Evolutionary conservation across 2,329 filamentous ascomycete species (phyloP), one percentile per base, ranked within the genome.

Genomic region (Aspergillus sp.): DNA sequence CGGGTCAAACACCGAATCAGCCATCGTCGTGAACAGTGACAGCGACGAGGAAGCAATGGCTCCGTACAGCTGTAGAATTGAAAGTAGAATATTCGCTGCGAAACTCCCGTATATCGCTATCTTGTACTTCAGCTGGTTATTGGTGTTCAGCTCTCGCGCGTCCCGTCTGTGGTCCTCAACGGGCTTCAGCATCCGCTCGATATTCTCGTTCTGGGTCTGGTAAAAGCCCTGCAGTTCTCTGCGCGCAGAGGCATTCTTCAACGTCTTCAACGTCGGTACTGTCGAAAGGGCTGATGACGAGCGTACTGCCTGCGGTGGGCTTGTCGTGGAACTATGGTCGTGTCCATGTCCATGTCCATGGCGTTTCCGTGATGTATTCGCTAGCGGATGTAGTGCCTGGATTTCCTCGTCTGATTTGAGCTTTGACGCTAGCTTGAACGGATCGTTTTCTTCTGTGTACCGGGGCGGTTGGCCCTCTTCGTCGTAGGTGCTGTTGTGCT

Each of bases 21-120:
- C 93, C 90, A 96, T 96, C 62, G 93, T 99, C 15, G 95, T 97
- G 78, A 98, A 97, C 47, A 99, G 86, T 5, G 93, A 96, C 36
- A 98, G 83, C n/a, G 92, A 97, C 47, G 89, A 87, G 0, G 93
- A 96, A 0, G 89, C 85, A 45, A 91, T 84, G 60, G 95, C 95
- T 43, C 89, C 95, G 71, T 96, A 99, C 38, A 97, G 79, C 75
- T 99, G 95, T 17, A 99, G 81, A 4, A 82, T 81, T 0, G 93
- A 86, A 5, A 99, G 82, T 26, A 89, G 61, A 56, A 97, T 74
- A 68, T 98, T 98, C 58, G 93, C 93, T 1, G 78, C 84, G 66
- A 97, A 91, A 38, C 80, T 85, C 22, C 85, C 86, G 54, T 83
- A 80, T 48, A 89, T 84, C 5, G 86, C 86, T 59, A 89, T 82